phyloP scores from a whole-genome alignment of 2,329 filamentous ascomycete species.

The Ophiostoma fasciatum region DNA sequence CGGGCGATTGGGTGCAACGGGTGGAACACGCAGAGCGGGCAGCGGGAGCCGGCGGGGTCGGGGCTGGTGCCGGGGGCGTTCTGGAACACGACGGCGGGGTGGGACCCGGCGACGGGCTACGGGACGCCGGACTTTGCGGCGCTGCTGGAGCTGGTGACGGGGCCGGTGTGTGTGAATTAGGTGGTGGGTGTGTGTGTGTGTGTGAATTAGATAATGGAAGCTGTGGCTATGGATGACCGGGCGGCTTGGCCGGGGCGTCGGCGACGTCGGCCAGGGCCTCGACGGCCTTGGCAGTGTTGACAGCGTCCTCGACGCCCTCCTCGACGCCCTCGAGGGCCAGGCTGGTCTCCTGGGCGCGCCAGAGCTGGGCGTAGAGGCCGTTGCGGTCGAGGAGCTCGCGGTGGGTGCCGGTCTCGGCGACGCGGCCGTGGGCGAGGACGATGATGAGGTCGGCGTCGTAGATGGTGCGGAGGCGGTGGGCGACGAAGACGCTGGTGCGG shows the following conservation, averaged over 20 bases:
- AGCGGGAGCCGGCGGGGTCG: constrained; percentile 29
- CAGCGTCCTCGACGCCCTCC: too few species aligned
- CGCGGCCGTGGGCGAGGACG: constrained; percentile 66
- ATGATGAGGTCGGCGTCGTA: constrained; percentile 90
- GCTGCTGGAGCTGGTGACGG: constrained; percentile 9
- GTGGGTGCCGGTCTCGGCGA: constrained; percentile 85
- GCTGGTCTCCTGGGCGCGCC: constrained; percentile 38
- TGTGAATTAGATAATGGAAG: too few species aligned
- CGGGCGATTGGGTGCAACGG: constrained; percentile 21
- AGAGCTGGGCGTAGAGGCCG: constrained; percentile 76
- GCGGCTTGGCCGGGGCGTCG: not conserved
- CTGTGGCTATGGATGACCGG: not conserved
- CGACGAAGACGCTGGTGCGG: constrained; percentile 87
- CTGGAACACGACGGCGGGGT: constrained; percentile 12
- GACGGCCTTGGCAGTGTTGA: too few species aligned
- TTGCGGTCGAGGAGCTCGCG: constrained; percentile 62
- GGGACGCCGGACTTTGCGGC: constrained; percentile 13
- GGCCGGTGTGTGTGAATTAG: too few species aligned
- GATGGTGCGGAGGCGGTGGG: constrained; percentile 82
- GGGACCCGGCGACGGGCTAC: constrained; percentile 13
- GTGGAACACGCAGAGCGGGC: constrained; percentile 13
- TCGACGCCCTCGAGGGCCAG: constrained; percentile 8
- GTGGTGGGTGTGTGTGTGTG: too few species aligned
- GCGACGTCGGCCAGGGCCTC: constrained; percentile 7
- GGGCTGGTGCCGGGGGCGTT: constrained; percentile 10